phyloP scores from a whole-genome alignment of 306 rosid species.

The Dryas octopetala region DNA sequence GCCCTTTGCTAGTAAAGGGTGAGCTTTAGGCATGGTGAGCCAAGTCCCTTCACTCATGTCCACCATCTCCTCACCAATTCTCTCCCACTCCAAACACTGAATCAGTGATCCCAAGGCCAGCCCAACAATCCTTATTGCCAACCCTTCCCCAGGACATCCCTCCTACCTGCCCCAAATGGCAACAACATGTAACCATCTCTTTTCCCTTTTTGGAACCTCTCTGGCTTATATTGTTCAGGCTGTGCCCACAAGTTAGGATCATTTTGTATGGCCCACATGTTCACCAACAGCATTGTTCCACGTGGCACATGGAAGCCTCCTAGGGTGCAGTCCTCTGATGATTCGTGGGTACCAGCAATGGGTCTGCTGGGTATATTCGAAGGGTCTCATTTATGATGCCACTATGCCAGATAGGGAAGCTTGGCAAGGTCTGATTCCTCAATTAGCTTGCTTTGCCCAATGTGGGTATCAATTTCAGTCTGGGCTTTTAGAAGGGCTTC shows the following conservation, averaged over 20 bases:
- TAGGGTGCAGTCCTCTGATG: slow-evolving; percentile 33
- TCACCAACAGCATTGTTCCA: slow-evolving; percentile 42
- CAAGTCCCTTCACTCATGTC: slow-evolving; percentile 27
- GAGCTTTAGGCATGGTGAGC: slow-evolving; percentile 25
- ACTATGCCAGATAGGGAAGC: slow-evolving; percentile 30
- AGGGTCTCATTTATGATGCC: slow-evolving; percentile 33
- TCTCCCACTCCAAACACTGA: slow-evolving; percentile 38
- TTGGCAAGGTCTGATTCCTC: slow-evolving; percentile 28
- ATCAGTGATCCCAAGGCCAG: slow-evolving; percentile 19
- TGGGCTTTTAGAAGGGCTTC: slow-evolving; percentile 20
- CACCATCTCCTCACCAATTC: slow-evolving; percentile 10
- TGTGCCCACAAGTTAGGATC: slow-evolving; percentile 39
- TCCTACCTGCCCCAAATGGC: slow-evolving; percentile 40
- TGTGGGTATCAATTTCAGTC: slow-evolving; percentile 17
- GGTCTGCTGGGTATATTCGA: slow-evolving; percentile 31
- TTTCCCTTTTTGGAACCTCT: slow-evolving; percentile 22
- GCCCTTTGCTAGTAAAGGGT: slow-evolving; percentile 10
- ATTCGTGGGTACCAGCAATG: slow-evolving; percentile 38
- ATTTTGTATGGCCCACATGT: slow-evolving; percentile 41
- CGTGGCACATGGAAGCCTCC: slow-evolving; percentile 30
- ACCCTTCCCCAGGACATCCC: slow-evolving; percentile 32
- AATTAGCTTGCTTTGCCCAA: slow-evolving; percentile 24
- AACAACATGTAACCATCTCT: slow-evolving; percentile 24
- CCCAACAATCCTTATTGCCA: slow-evolving; percentile 23
- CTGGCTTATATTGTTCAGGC: slow-evolving; percentile 33